A percentile compares a stretch with the other conserved stretches of the same genome.
phyloP scores from a whole-genome alignment of 768 basidiomycete genomes.

The Lactarius akahatsu region DNA sequence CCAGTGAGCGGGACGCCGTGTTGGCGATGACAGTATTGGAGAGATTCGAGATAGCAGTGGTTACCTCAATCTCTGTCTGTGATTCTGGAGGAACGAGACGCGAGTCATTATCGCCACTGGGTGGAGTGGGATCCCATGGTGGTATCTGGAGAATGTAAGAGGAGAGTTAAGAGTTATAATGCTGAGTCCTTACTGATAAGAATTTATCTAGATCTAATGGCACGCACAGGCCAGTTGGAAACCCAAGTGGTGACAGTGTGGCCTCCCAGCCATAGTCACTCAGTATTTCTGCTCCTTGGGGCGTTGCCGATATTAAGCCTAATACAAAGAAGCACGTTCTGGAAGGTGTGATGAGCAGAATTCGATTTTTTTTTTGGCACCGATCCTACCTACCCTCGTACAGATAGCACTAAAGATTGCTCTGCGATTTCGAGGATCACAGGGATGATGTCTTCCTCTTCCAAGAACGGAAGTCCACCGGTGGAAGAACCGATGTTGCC shows the following conservation, averaged over 20 bases:
- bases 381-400: constrained; percentile 89
- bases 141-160: constrained; percentile 55
- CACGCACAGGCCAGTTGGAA: constrained; percentile 88
- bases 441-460: constrained; percentile 93
- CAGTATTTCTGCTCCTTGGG: constrained; percentile 88
- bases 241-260: constrained; percentile 78
- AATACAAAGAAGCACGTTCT: constrained; percentile 97
- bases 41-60: constrained; percentile 89
- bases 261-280: constrained; percentile 94
- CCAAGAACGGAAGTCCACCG: constrained; percentile 90
- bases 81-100: constrained; percentile 64
- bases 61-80: constrained; percentile 75
- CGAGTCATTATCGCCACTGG: constrained; percentile 37
- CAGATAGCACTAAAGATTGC: constrained; percentile 82
- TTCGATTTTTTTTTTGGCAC: neutral
- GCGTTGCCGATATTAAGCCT: constrained; percentile 87
- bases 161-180: constrained; percentile 1
- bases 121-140: constrained; percentile 51
- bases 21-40: constrained; percentile 96
- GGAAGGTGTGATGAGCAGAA: constrained; percentile 2
- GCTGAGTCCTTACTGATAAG: constrained; percentile 55
- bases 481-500: constrained; percentile 91
- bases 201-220: constrained; percentile 83
- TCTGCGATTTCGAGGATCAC: constrained; percentile 89
- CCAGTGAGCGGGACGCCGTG: constrained; percentile 85